These are phyloP conservation scores for Kuraishia cidri DNA, from an alignment of 805 yeast genomes.

Conservation along the genomic window DNA sequence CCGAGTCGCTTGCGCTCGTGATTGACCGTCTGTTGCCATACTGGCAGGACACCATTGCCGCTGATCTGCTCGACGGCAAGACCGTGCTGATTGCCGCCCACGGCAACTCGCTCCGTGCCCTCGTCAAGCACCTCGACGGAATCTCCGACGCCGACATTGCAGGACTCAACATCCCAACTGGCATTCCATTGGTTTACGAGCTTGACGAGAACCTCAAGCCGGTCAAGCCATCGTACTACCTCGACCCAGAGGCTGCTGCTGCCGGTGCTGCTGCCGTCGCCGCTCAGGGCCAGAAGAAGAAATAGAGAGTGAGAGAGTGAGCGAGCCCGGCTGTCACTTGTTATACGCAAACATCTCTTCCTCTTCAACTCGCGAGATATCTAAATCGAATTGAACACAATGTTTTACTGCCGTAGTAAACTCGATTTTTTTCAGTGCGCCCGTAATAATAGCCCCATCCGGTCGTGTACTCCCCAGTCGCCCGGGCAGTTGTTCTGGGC, in stretches of 20 bases:
- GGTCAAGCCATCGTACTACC: conserved; percentile 88
- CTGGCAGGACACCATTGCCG: conserved; percentile 90
- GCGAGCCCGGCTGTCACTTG: too few species aligned
- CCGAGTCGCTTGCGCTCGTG: conserved; percentile 91
- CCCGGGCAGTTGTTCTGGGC: too few species aligned
- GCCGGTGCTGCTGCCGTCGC: conserved; percentile 99
- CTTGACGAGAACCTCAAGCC: conserved; percentile 83
- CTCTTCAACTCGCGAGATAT: too few species aligned
- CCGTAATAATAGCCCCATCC: too few species aligned
- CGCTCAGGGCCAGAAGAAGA: conserved; percentile 80
- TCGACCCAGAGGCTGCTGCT: conserved; percentile 99
- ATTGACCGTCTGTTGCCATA: conserved; percentile 94
- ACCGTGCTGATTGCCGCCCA: conserved; percentile 93
- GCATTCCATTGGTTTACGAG: conserved; percentile 96
- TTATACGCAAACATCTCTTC: too few species aligned
- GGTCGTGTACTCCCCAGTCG: too few species aligned
- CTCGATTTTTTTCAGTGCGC: too few species aligned
- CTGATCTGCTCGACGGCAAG: conserved; percentile 77
- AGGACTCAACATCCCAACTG: conserved; percentile 94
- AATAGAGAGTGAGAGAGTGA: too few species aligned
- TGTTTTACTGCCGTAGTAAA: too few species aligned
- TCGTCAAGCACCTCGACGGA: conserved; percentile 91
- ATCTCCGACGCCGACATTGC: conserved; percentile 91
- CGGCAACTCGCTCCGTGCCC: conserved; percentile 96
- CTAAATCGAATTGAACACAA: too few species aligned